Evolutionary conservation across 768 basidiomycete genomes (phyloP).

Genomic region (Lepiota brunneoincarnata): DNA sequence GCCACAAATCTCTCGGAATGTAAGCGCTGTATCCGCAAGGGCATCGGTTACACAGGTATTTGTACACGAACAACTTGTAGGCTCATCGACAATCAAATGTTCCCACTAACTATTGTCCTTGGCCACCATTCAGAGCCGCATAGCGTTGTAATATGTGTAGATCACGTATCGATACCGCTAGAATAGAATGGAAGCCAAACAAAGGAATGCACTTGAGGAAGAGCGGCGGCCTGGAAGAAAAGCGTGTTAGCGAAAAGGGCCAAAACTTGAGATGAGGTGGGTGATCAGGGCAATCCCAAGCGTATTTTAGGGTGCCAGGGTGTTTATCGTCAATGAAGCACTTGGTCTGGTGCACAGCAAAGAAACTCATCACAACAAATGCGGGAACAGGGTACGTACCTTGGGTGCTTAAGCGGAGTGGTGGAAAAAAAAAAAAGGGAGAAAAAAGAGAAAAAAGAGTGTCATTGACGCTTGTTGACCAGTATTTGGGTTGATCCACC

Average conservation of each 20-base stretch:
- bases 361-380: conserved; percentile 36
- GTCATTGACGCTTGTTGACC: not conserved
- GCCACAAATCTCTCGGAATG: conserved; percentile 21
- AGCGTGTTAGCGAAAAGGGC: conserved; percentile 1
- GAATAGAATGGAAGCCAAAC: too few relatives aligned
- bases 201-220: not conserved
- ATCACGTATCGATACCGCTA: not conserved
- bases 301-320: conserved; percentile 48
- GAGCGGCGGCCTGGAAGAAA: not conserved
- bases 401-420: not conserved
- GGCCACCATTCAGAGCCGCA: too few relatives aligned
- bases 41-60: too few relatives aligned
- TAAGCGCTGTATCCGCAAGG: not conserved
- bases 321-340: conserved; percentile 42
- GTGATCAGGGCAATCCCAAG: conserved; percentile 46
- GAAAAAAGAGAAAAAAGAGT: not conserved
- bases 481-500: conserved; percentile 6
- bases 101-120: too few relatives aligned
- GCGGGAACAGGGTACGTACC: conserved; percentile 21
- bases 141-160: not conserved
- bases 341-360: conserved; percentile 65
- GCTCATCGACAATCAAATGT: too few relatives aligned
- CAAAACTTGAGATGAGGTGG: conserved; percentile 4
- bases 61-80: too few relatives aligned
- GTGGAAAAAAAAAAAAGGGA: conserved; percentile 6